Evolutionary conservation across 371 early-diverging fungal species (phyloP), one percentile per base, ranked within the genome.

Genomic region (Lichtheimia ornata): DNA sequence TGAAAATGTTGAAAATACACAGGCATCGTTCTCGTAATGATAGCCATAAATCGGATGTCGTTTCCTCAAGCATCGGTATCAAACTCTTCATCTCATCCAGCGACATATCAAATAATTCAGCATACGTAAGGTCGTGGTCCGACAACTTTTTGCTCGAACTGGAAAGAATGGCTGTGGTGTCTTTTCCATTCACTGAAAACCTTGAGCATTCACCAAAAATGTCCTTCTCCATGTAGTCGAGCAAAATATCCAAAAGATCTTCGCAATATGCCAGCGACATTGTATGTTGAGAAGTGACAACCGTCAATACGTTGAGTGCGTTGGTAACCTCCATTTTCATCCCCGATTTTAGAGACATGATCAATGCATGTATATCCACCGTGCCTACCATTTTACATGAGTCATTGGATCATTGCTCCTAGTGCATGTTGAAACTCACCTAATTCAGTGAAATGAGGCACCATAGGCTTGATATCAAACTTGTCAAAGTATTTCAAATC

Each of bases 301-400:
- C 77, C 0, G 89, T 85, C 61, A 91, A 61, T 3, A 85, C 82
- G 59, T 91, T 91, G 27, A 92, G 73, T 2, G 92, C 91, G 41
- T 86, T 86, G 3, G 89, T 83, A 2, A 88, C 74, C 63, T 92
- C 92, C 69, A 90, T 73, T 53, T 82, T 82, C 73, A 91, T 77
- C 3, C 89, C 89, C 5, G 89, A 90, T 60, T 91, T 89, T 3
- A 92, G 69, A 5, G 91, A 88, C 84, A 92, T 84, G 25, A 84
- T 86, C 50, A 91, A 59, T 3, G 92, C 90, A 52, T 88, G 90
- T 11, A 92, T 82, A 62, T 92, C 91, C 17, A 91, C 79, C 15
- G 79, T 61, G 55, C 91, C 90, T 75, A 70, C 53, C 2, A 54
- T 15, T 5, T 53, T 9, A 43, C n/a, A 42, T 35, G 17, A 53